These are phyloP conservation scores for Populus pruinosa DNA, from an alignment of 345 rosid species.

Conservation along the genomic window DNA sequence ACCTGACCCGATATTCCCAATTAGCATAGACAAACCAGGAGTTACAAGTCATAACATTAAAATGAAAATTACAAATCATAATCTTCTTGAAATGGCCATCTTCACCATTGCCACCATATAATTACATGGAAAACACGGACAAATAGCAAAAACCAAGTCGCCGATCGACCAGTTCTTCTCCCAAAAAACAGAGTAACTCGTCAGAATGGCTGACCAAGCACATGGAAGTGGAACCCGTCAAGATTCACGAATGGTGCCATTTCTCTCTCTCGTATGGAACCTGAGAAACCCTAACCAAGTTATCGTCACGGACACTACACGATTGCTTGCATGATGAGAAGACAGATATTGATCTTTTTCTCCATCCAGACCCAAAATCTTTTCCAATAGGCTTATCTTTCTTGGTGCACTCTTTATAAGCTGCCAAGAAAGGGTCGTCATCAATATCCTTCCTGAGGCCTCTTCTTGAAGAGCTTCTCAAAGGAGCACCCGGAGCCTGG, in stretches of 20 bases:
- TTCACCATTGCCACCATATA: too few species aligned
- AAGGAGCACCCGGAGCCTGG: conserved; percentile 22
- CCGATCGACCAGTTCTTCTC: too few species aligned
- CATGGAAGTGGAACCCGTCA: too few species aligned
- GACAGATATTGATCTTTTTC: conserved; percentile 10
- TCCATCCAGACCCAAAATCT: background rate
- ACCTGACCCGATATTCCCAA: too few species aligned
- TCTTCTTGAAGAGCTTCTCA: conserved; percentile 31
- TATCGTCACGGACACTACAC: conserved; percentile 37
- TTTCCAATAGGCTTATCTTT: conserved; percentile 12
- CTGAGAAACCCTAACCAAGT: conserved; percentile 36
- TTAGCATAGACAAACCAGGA: too few species aligned
- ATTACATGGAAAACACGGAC: too few species aligned
- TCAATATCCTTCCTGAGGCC: conserved; percentile 16
- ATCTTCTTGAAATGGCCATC: too few species aligned
- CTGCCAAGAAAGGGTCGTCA: conserved; percentile 54
- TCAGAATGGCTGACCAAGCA: too few species aligned
- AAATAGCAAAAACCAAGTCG: too few species aligned
- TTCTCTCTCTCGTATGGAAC: conserved; percentile 17
- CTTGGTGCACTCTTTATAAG: conserved; percentile 47
- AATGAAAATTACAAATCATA: too few species aligned
- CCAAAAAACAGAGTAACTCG: too few species aligned
- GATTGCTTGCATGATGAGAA: conserved; percentile 42
- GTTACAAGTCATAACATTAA: too few species aligned
- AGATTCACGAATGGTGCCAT: background rate